Evolutionary conservation across 2,329 filamentous ascomycete species (phyloP).

Genomic region (Aspergillus fumigatus): DNA sequence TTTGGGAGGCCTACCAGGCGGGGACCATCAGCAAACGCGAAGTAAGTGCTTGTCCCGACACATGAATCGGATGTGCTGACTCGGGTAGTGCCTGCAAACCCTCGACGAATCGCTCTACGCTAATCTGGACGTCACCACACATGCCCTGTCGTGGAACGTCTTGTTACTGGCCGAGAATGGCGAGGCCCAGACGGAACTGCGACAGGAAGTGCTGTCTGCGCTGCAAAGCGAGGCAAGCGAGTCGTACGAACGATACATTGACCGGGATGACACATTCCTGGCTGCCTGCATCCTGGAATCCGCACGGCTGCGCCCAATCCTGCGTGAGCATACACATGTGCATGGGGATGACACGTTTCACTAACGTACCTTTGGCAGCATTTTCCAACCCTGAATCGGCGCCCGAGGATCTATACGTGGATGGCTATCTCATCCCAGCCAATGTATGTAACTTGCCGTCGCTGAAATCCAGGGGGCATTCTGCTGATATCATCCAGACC

Average conservation of each 20-base stretch:
- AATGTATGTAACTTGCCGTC: not conserved
- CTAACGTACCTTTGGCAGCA: not conserved
- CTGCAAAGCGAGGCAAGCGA: not conserved
- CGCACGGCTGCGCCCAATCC: not conserved
- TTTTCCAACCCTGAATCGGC: not conserved
- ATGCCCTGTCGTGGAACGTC: not conserved
- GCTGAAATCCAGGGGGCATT: no score
- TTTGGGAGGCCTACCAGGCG: not conserved
- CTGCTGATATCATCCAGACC: not conserved
- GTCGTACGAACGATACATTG: not conserved
- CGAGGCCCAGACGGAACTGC: not conserved
- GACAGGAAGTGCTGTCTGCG: not conserved
- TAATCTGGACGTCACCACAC: not conserved
- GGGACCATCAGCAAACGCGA: not conserved
- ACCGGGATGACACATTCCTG: not conserved
- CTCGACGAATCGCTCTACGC: not conserved
- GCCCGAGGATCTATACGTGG: not conserved
- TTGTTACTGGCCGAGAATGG: not conserved
- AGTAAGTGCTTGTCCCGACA: not conserved
- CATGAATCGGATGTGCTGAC: not conserved
- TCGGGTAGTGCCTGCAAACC: not conserved
- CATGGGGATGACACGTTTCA: not conserved
- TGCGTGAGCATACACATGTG: not conserved
- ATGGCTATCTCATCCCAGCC: not conserved
- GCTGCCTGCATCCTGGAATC: not conserved